Conservation (phyloP, 306 rosid species). For the Quercus parvula region DNA sequence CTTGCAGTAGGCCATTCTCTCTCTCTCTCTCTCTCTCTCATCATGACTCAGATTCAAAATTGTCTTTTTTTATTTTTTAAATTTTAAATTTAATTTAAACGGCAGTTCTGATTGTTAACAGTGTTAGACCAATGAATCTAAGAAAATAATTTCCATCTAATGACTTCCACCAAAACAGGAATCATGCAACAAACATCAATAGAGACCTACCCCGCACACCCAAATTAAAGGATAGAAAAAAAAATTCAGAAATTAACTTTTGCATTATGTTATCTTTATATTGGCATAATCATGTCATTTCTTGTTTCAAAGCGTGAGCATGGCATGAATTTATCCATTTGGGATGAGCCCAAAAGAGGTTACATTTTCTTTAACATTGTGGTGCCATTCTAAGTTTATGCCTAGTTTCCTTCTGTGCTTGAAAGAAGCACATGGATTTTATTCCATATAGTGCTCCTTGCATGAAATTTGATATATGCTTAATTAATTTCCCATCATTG, state of each 20-base stretch:
- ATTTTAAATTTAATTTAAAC: too few relatives aligned
- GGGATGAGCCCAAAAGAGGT: neutral
- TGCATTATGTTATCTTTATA: neutral
- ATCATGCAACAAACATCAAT: too few relatives aligned
- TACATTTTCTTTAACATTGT: neutral
- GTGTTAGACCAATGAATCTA: too few relatives aligned
- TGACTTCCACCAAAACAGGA: too few relatives aligned
- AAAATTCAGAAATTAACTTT: neutral
- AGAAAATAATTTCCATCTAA: too few relatives aligned
- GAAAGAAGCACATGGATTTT: neutral
- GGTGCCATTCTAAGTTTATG: neutral
- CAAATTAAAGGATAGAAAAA: too few relatives aligned
- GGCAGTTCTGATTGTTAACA: too few relatives aligned
- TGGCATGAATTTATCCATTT: neutral
- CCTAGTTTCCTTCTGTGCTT: neutral
- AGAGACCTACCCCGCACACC: too few relatives aligned
- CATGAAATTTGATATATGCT: neutral
- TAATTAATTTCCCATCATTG: neutral
- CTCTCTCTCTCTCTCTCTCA: too few relatives aligned
- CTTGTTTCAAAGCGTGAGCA: neutral
- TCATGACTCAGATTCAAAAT: too few relatives aligned
- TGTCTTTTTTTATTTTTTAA: too few relatives aligned
- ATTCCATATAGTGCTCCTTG: neutral
- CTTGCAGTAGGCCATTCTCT: too few relatives aligned
- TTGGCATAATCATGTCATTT: neutral